Evolutionary conservation across 2,329 filamentous ascomycete genomes (phyloP).

Genomic region (Colletotrichum viniferum): DNA sequence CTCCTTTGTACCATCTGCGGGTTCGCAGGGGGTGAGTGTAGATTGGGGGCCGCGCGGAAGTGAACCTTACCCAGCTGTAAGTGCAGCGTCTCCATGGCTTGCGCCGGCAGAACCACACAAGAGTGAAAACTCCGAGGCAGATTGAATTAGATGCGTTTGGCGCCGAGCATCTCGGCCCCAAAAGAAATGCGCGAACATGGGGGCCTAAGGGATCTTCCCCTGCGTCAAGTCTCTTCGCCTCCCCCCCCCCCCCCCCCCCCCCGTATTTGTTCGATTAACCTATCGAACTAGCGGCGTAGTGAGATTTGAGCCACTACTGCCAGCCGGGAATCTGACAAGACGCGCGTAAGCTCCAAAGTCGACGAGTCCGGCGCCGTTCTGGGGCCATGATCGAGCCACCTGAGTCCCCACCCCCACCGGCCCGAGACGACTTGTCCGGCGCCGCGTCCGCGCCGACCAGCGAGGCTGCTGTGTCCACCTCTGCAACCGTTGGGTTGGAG

Average conservation of each 20-base stretch:
- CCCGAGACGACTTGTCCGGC: not conserved
- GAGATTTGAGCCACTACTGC: not conserved
- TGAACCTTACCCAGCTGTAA: not conserved
- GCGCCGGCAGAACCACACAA: not conserved
- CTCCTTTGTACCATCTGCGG: not conserved
- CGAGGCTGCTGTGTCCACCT: not conserved
- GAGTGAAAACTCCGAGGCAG: not conserved
- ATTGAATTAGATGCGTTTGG: not conserved
- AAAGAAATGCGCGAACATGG: not conserved
- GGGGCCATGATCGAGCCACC: constrained; percentile 11
- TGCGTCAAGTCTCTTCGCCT: not conserved
- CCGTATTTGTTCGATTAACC: not conserved
- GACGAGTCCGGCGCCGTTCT: constrained; percentile 14
- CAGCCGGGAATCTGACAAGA: not conserved
- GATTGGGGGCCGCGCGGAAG: not conserved
- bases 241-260: not conserved
- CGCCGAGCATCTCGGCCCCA: constrained; percentile 6
- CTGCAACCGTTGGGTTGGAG: not conserved
- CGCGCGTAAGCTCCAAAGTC: not conserved
- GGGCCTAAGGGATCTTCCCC: not conserved
- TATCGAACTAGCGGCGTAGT: not conserved
- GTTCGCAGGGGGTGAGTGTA: not conserved
- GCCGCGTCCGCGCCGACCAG: not conserved
- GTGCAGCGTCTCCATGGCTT: not conserved
- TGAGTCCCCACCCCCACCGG: constrained; percentile 1